Evolutionary conservation across 2,329 filamentous ascomycete genomes (phyloP).

Genomic region (Trichoderma atroviride): DNA sequence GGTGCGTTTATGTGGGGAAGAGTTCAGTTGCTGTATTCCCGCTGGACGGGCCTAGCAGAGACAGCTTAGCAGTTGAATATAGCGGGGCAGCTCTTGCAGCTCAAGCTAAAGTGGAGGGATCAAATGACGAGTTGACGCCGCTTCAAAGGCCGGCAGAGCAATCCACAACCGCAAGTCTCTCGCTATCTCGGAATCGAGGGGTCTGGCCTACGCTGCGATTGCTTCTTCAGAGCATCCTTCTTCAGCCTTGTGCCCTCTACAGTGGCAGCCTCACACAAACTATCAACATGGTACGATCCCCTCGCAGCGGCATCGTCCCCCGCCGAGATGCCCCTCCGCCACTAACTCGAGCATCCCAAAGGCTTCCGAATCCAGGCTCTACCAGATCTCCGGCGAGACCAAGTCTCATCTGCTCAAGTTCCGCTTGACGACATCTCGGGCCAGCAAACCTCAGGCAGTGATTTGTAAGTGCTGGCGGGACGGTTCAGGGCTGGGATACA

Average conservation of each 20-base stretch:
- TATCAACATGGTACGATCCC: background rate
- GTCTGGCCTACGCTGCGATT: background rate
- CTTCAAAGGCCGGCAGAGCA: background rate
- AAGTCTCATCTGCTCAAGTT: constrained; percentile 93
- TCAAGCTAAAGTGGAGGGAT: constrained; percentile 1
- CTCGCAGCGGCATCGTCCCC: background rate
- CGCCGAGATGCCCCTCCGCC: constrained; percentile 1
- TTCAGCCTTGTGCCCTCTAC: background rate
- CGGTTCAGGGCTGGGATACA: background rate
- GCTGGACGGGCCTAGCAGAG: background rate
- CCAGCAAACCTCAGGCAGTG: constrained; percentile 83
- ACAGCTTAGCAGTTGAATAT: background rate
- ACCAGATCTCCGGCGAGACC: constrained; percentile 89
- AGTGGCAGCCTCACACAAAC: background rate
- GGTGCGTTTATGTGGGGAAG: constrained; percentile 4
- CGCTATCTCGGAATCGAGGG: background rate
- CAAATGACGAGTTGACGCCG: background rate
- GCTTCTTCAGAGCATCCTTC: background rate
- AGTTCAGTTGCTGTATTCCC: background rate
- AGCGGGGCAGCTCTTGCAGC: constrained; percentile 19
- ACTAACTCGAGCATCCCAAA: constrained; percentile 26
- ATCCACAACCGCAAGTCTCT: background rate
- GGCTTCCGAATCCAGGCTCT: constrained; percentile 81
- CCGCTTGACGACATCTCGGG: constrained; percentile 83
- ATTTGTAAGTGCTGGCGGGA: constrained; percentile 73